Base-by-base conservation (phyloP, 495 filamentous ascomycete genomes). In the Lepidopterella palustris region DNA sequence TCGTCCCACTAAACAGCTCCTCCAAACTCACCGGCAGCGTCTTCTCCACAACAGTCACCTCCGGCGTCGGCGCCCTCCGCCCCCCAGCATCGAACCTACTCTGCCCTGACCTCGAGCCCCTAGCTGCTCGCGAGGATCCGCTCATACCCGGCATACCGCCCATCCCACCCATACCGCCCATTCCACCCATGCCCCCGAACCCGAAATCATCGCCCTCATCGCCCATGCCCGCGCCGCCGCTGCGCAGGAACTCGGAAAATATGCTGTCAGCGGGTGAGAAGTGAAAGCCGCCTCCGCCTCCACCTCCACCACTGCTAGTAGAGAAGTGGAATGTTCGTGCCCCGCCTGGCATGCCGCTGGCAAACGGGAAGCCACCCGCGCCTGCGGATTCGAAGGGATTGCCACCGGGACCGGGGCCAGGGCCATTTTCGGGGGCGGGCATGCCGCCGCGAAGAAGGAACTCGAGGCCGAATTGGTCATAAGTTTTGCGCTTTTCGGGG, bases 401-500 rank as follows among this genome's bases (percentile, higher is more conserved):
- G 13, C 80, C 83, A 9, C 80, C 79, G 24, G 65, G 28, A 70
- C 76, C 73, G 52, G 76, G 77, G 71, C 63, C 72, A 45, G 77
- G 77, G 24, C 73, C 69, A 24, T 8, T 13, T n/a, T 78, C 77
- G 24, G 90, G 90, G 4, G 89, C 77, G 40, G 83, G 77, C 10
- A 84, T 74, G 25, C 95, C 95, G 20, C 92, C 92, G 35, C 87
- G 87, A 21, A 96, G 78, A 40, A 97, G 78, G 74, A 90, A 96
- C 59, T 98, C 93, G 50, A 97, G 84, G 60, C 93, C 93, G 69
- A 82, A 97, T 71, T 95, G 87, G 67, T 98, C 95, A 70, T 98
- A 98, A 23, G 85, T 85, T 75, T 96, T 95, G 57, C 93, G 87
- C 73, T 97, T 97, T 68, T 97, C 95, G 31, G 93, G 92, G 71